Evolutionary conservation across 73 alveolate genomes (phyloP).

Genomic region (Paramecium pentaurelia): DNA sequence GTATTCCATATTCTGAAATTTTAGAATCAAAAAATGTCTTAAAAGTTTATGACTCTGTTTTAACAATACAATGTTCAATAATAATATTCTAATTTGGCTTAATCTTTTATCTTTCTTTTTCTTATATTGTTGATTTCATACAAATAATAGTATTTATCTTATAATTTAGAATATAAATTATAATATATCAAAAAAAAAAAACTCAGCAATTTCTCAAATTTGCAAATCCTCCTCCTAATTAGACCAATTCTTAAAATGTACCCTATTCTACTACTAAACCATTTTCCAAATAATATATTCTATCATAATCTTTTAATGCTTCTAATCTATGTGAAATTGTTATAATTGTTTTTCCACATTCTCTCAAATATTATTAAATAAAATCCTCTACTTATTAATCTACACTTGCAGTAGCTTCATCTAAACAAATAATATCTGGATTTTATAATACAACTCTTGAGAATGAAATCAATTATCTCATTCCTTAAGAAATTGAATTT

Average conservation of each 20-base stretch:
- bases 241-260: neutral
- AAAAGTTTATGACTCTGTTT: neutral
- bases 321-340: constrained; percentile 72
- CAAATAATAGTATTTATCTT: neutral
- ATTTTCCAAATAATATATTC: constrained; percentile 63
- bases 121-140: neutral
- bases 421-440: constrained; percentile 86
- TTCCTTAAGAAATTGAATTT: constrained; percentile 69
- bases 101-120: neutral
- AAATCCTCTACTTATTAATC: constrained; percentile 90
- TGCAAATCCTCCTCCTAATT: neutral
- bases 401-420: constrained; percentile 98
- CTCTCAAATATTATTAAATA: constrained; percentile 77
- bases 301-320: constrained; percentile 63
- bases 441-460: constrained; percentile 73
- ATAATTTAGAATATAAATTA: neutral
- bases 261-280: constrained; percentile 54
- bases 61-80: neutral
- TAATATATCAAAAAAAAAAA: neutral
- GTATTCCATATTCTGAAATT: neutral
- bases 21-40: neutral
- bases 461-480: constrained; percentile 76
- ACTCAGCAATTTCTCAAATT: neutral
- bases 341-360: constrained; percentile 60
- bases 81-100: neutral